Evolutionary conservation across 202 grass and related monocot species (phyloP), one percentile per base, ranked within the genome.

Genomic region (Setaria viridis): DNA sequence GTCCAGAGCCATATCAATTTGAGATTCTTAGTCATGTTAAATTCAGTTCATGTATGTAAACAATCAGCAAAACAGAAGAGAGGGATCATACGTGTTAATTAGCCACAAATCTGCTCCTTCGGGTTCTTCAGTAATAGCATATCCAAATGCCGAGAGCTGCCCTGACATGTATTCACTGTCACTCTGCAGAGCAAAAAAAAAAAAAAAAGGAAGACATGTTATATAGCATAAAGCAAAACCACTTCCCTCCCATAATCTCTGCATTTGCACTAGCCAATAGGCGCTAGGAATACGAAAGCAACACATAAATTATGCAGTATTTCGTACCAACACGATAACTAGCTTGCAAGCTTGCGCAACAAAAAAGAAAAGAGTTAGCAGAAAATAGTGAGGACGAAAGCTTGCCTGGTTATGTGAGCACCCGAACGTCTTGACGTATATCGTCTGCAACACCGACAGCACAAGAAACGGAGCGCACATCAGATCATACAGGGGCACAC

Each of bases 101-200:
- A 99, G 85, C 96, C 96, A 99, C 64, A 99, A 87, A 87, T 99
- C 96, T 41, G 96, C 96, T 80, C 88, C 86, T n/a, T 96, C 93
- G 11, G 96, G 93, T 8, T 96, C 91, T 79, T 96, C 93, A 62
- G 82, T 85, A 64, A 96, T 83, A 9, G 85, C 86, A 82, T 99
- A 99, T 33, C 96, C 96, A 87, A 96, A 99, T 34, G 93, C 88
- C 0, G 96, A 94, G 16, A 99, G 93, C 91, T 99, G 96, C 34
- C 96, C 96, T 6, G 96, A 74, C 96, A 99, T 99, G 77, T 96
- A 99, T 67, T 99, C 96, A 88, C 91, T 98, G 92, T 99, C 96
- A 87, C 96, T 99, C 93, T 95, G 84, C 80, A 80, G 17, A 80
- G 39, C 37, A 79, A 62, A 25, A 25, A 25, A 25, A 25, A 4